Conservation (phyloP, 1,284 basidiomycete genomes). For the Mycena sp. region DNA sequence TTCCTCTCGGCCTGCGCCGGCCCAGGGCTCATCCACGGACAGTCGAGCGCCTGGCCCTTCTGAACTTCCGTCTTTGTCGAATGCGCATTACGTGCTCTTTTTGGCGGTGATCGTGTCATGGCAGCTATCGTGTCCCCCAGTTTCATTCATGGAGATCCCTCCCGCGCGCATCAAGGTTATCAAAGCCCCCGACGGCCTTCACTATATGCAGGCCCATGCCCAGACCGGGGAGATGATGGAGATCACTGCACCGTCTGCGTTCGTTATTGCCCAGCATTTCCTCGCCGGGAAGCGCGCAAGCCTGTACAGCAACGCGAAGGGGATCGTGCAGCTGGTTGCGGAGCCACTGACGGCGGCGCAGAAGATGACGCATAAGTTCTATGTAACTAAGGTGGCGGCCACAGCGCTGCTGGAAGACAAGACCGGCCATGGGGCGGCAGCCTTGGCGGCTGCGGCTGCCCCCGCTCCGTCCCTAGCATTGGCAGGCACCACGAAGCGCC, state of each 20-base stretch:
- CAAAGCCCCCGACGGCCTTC: slow-evolving; percentile 1
- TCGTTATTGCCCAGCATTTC: neutral
- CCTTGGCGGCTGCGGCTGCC: no score
- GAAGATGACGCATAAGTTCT: neutral
- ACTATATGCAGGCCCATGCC: neutral
- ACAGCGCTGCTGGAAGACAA: no score
- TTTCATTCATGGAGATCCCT: slow-evolving; percentile 15
- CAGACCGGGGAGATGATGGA: neutral
- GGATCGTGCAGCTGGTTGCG: neutral
- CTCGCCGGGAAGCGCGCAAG: neutral
- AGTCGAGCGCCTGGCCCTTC: neutral
- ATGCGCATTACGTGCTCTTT: neutral
- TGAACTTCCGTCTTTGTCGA: neutral
- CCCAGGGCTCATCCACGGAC: no score
- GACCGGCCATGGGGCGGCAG: no score
- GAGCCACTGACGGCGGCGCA: neutral
- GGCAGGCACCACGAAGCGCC: neutral
- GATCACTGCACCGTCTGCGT: neutral
- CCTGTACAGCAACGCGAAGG: slow-evolving; percentile 1
- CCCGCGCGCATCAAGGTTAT: neutral
- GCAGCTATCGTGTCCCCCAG: slow-evolving; percentile 7
- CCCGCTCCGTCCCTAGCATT: neutral
- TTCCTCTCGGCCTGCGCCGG: no score
- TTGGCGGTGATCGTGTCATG: slow-evolving; percentile 2
- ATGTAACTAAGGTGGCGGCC: no score